Conservation (phyloP, 495 filamentous ascomycete species). For the Neurospora tetrasperma region DNA sequence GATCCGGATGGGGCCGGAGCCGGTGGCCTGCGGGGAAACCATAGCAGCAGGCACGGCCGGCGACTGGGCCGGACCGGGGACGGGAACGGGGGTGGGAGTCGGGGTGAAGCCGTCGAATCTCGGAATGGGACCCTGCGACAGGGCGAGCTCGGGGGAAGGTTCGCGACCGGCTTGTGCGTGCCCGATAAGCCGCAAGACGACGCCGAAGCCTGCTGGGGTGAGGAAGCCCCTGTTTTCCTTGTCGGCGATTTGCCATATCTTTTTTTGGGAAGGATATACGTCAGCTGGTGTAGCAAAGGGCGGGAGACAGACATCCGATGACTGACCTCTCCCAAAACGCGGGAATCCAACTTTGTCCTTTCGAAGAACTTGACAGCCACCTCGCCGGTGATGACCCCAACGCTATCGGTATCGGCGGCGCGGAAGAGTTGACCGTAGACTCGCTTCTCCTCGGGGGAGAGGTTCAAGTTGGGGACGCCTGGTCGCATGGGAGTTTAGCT, state of each 20-base stretch:
- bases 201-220: slow-evolving; percentile 80
- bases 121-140: slow-evolving; percentile 74
- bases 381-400: slow-evolving; percentile 93
- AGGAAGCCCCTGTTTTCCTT: slow-evolving; percentile 90
- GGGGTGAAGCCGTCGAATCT: slow-evolving; percentile 69
- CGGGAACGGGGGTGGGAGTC: slow-evolving; percentile 29
- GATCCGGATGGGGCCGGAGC: slow-evolving; percentile 67
- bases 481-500: not conserved
- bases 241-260: slow-evolving; percentile 99
- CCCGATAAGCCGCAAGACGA: slow-evolving; percentile 87
- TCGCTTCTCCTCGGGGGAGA: slow-evolving; percentile 86
- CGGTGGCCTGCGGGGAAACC: slow-evolving; percentile 43
- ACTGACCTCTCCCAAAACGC: slow-evolving; percentile 75
- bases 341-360: slow-evolving; percentile 77
- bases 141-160: slow-evolving; percentile 62
- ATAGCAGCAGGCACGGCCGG: slow-evolving; percentile 37
- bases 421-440: slow-evolving; percentile 85
- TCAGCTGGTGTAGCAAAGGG: slow-evolving; percentile 6
- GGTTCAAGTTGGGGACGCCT: slow-evolving; percentile 67
- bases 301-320: slow-evolving; percentile 1
- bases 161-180: slow-evolving; percentile 82
- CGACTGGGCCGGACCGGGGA: slow-evolving; percentile 42
- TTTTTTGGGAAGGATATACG: not conserved
- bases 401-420: slow-evolving; percentile 75
- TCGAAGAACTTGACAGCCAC: slow-evolving; percentile 97